Evolutionary conservation across 2,329 filamentous ascomycete species (phyloP), one percentile per base, ranked within the genome.

Genomic region (Sporothrix dimorphospora): DNA sequence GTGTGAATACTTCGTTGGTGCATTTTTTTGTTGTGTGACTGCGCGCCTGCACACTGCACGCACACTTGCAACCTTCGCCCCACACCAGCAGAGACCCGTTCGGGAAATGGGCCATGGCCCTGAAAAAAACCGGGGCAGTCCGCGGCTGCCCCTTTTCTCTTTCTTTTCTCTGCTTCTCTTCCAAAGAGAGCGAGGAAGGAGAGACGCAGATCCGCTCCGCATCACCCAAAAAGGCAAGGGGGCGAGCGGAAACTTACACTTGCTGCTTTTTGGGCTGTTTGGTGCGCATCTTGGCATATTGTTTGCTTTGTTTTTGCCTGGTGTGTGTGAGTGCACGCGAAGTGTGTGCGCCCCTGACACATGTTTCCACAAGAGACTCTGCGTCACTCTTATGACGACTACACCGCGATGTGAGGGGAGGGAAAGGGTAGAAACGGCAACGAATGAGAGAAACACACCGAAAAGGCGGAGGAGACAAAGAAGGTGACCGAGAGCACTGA

Each of bases 51-150:
- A 45, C 7, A 34, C 27, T 30, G 51, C 7, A 55, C 9, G n/a
- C 3, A 7, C 19, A 8, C 12, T n/a, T 65, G 59, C 42, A 47
- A 47, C 63, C 24, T 66, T 34, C 61, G 14, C 63, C 30, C 40
- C 42, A 30, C 21, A 63, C 38, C 4, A 66, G 30, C 16, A 47
- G 16, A 27, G 40, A 34, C 21, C 61, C 40, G 40, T 30, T 47
- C 38, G n/a, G n/a, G 38, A 47, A 47, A 30, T 8, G 61, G 38
- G 34, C 59, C 59, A 59, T 40, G 59, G 19, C 34, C 19, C 38
- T 45, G 19, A 67, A 67, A 67, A 51, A 51, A 67, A 19, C 59
- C 14, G 65, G 65, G 45, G 65, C 65, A 45, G 24, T 14, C 27
- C 27, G 27, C 9, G 8, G 14, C 19, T 40, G 24, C 65, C 65